Evolutionary conservation across 495 filamentous ascomycete species (phyloP).

Genomic region (Chaetomidium leptoderma): DNA sequence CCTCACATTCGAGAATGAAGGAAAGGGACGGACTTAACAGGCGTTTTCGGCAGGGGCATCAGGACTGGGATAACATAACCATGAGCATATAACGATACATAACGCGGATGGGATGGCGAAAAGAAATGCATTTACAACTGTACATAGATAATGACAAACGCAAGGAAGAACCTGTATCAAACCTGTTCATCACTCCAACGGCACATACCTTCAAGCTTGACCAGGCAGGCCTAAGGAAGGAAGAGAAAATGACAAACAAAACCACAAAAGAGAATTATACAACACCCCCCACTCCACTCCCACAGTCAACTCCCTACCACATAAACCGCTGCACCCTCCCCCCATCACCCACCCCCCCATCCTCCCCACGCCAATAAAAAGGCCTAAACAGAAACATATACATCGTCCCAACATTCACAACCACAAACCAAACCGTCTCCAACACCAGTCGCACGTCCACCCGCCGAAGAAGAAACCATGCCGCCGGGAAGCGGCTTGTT

Average conservation of each 20-base stretch:
- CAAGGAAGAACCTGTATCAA: background rate
- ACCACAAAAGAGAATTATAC: background rate
- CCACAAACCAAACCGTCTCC: slow-evolving; percentile 76
- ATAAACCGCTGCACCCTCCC: slow-evolving; percentile 86
- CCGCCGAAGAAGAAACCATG: too few relatives aligned
- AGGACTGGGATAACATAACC: background rate
- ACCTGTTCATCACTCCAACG: background rate
- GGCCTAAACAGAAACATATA: slow-evolving; percentile 75
- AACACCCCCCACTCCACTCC: background rate
- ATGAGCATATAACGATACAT: background rate
- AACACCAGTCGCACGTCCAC: slow-evolving; percentile 49
- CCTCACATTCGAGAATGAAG: slow-evolving; percentile 1
- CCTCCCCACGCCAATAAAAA: slow-evolving; percentile 63
- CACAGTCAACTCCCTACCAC: slow-evolving; percentile 50
- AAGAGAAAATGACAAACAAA: background rate
- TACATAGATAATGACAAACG: background rate
- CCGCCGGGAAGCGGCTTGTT: too few relatives aligned
- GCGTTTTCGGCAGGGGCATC: background rate
- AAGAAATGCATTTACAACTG: background rate
- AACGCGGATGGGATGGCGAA: background rate
- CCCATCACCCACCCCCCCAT: slow-evolving; percentile 55
- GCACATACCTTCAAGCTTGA: too few relatives aligned
- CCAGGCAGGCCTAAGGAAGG: background rate
- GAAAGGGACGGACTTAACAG: background rate
- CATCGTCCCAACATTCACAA: slow-evolving; percentile 67